These are phyloP conservation scores for Skeletonema grethae DNA, from an alignment of 108 stramenopile genomes.

Conservation along the genomic window DNA sequence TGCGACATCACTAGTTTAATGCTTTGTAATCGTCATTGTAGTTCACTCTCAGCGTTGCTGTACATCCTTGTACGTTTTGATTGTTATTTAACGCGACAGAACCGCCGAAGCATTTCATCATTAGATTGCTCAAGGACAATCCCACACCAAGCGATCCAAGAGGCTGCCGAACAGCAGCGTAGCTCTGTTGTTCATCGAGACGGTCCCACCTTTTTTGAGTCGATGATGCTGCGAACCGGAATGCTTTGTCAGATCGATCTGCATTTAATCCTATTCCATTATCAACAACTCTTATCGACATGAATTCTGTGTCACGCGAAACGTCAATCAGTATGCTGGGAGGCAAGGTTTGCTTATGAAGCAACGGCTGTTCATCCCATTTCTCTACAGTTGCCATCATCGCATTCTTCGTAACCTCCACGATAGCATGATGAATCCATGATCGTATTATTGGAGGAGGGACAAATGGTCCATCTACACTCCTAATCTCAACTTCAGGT, in stretches of 20 bases:
- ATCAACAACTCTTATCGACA: slow-evolving; percentile 54
- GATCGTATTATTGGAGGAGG: slow-evolving; percentile 68
- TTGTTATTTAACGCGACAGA: slow-evolving; percentile 48
- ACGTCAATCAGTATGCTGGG: slow-evolving; percentile 27
- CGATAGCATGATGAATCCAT: slow-evolving; percentile 78
- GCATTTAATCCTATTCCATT: slow-evolving; percentile 58
- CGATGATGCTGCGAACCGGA: slow-evolving; percentile 48
- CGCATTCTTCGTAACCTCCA: slow-evolving; percentile 80
- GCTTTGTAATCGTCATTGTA: slow-evolving; percentile 24
- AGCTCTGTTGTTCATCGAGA: slow-evolving; percentile 74
- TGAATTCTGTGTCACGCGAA: slow-evolving; percentile 7
- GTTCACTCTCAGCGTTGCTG: slow-evolving; percentile 31
- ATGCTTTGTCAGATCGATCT: slow-evolving; percentile 21
- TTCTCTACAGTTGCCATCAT: slow-evolving; percentile 64
- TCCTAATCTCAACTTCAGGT: slow-evolving; percentile 38
- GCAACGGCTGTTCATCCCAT: slow-evolving; percentile 13
- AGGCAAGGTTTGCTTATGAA: slow-evolving; percentile 12
- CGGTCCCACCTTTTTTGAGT: slow-evolving; percentile 69
- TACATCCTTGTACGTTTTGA: slow-evolving; percentile 26
- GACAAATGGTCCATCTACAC: slow-evolving; percentile 14
- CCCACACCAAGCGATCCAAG: slow-evolving; percentile 74
- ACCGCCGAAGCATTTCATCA: slow-evolving; percentile 79
- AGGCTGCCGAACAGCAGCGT: slow-evolving; percentile 69
- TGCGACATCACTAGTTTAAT: slow-evolving; percentile 9
- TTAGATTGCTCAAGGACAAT: slow-evolving; percentile 60